phyloP scores from a whole-genome alignment of 148 eudicot species.

The Rhododendron griersonianum region DNA sequence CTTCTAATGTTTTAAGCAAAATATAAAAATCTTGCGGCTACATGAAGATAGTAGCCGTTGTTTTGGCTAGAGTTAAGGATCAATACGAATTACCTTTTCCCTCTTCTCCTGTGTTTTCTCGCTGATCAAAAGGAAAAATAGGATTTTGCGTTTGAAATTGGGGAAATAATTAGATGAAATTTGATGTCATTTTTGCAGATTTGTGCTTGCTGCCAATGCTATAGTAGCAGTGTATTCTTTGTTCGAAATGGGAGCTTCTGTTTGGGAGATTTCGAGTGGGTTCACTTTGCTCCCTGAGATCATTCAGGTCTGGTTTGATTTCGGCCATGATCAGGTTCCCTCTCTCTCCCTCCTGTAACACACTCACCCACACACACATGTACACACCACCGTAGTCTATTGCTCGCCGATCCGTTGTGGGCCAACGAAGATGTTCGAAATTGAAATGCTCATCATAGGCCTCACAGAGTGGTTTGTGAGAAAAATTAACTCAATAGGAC shows the following conservation, averaged over 20 bases:
- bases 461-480: not conserved
- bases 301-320: conserved; percentile 81
- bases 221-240: conserved; percentile 73
- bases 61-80: not conserved
- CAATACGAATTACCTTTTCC: not conserved
- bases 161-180: not conserved
- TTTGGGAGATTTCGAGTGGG: conserved; percentile 73
- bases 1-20: not conserved
- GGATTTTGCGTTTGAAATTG: not conserved
- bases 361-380: conserved; percentile 25
- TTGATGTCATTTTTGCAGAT: conserved; percentile 28
- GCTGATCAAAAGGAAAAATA: not conserved
- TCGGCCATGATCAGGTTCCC: conserved; percentile 74
- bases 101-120: not conserved
- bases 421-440: not conserved
- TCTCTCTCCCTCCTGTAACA: not conserved
- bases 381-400: not conserved
- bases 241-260: conserved; percentile 73
- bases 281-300: conserved; percentile 65
- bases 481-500: not conserved
- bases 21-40: not conserved
- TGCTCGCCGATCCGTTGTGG: not conserved
- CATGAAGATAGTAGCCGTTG: not conserved
- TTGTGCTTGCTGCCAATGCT: conserved; percentile 55
- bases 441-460: not conserved